Evolutionary conservation across 2,329 filamentous ascomycete genomes (phyloP), one percentile per base, ranked within the genome.

Genomic region (Sarocladiaceae sp.): DNA sequence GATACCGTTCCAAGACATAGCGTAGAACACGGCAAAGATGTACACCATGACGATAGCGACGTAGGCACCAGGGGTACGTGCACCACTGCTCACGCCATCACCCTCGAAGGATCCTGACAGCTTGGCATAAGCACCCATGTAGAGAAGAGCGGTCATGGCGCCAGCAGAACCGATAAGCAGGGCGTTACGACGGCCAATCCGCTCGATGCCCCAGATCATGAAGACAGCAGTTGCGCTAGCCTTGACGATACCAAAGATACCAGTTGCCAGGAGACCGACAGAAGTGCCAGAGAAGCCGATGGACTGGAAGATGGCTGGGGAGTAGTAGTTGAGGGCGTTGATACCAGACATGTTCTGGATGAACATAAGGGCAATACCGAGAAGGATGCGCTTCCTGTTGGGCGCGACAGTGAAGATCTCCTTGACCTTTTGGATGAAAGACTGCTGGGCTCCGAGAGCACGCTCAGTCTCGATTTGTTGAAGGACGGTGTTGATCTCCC

Each of bases 311-410:
- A 84, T 74, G 1, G 73, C 79, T 0, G 80, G 79, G 0, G 68
- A 70, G 56, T 78, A 81, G 59, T 82, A 82, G 62, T 82, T 83
- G 58, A 80, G 75, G 4, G 78, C 79, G 53, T 83, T 83, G 57
- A 80, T 81, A 2, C 78, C 78, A 1, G 66, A 70, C 6, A 46
- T 43, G 27, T 52, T 52, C 21, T 51, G 50, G 21, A 52, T 47
- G 23, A 52, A 32, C 33, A 47, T 47, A 16, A 51, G 45, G 24
- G n/a, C 73, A 69, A 53, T 79, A 77, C 58, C 81, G 73, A 63
- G 66, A 76, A 80, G n/a, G 77, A 64, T 54, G 72, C 71, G 46
- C 70, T 69, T 45, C 73, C 76, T 20, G 78, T 49, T 50, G 3
- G 33, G 32, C 3, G 31, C 33, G 5, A 43, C 47, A 18, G 47